A percentile compares a stretch with the other conserved stretches of the same genome.
Conservation (phyloP, 2,329 filamentous ascomycete genomes). For the Aureobasidium sp. region DNA sequence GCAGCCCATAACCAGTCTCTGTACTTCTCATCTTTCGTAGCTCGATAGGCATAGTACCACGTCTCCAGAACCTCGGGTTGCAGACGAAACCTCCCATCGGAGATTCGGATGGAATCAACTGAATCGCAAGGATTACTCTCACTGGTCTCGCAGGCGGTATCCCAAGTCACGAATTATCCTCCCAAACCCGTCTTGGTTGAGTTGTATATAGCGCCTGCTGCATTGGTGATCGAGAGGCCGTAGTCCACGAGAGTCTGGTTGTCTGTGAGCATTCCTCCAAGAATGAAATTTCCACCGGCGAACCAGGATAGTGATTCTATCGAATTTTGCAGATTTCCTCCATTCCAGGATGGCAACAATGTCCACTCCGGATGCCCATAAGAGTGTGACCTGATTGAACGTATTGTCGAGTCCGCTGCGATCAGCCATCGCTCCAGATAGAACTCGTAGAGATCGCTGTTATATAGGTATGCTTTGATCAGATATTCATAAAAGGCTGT, state of each 20-base stretch:
- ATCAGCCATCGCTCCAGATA: constrained; percentile 25
- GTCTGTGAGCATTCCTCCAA: constrained; percentile 24
- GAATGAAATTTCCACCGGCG: constrained; percentile 28
- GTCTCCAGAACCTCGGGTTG: constrained; percentile 26
- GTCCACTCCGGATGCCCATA: constrained; percentile 25
- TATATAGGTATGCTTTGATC: constrained; percentile 29
- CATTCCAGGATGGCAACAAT: constrained; percentile 23
- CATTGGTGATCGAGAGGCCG: constrained; percentile 25
- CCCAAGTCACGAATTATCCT: constrained; percentile 24
- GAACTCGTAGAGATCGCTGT: constrained; percentile 20
- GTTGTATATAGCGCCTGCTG: constrained; percentile 20
- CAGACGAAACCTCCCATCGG: constrained; percentile 17
- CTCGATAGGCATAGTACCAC: constrained; percentile 27
- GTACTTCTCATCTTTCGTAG: constrained; percentile 25
- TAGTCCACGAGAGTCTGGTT: constrained; percentile 23
- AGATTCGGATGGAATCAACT: constrained; percentile 16
- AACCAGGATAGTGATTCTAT: constrained; percentile 27
- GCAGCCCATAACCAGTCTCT: constrained; percentile 22
- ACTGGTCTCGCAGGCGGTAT: constrained; percentile 15
- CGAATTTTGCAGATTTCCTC: constrained; percentile 16
- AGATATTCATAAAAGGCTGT: constrained; percentile 28
- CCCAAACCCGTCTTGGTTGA: constrained; percentile 23
- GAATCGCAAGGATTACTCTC: constrained; percentile 14
- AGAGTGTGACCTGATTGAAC: constrained; percentile 23
- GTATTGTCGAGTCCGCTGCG: constrained; percentile 27